Conservation (phyloP, 129 eudicot species). For the Artemisia annua region DNA sequence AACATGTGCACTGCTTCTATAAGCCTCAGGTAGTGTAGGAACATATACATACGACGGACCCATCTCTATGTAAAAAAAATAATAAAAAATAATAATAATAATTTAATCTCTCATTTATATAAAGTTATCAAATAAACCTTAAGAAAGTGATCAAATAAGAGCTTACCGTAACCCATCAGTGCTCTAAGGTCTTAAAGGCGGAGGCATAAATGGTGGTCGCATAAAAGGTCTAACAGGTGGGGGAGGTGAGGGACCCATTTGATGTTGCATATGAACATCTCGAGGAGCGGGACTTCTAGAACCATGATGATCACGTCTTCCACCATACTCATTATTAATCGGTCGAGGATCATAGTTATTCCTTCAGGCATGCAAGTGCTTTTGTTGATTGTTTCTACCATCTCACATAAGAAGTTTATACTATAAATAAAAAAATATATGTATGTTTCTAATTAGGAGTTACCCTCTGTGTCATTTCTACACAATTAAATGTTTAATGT, state of each 20-base stretch:
- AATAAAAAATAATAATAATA: no score
- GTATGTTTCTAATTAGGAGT: no score
- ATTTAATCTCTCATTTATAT: slow-evolving; percentile 3
- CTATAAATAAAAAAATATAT: no score
- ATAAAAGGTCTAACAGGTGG: slow-evolving; percentile 40
- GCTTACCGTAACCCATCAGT: slow-evolving; percentile 66
- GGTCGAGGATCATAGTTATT: slow-evolving; percentile 51
- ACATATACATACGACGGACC: slow-evolving; percentile 40
- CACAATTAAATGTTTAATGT: no score
- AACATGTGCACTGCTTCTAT: slow-evolving; percentile 35
- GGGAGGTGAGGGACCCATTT: slow-evolving; percentile 52
- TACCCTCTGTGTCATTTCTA: no score
- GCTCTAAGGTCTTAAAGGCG: slow-evolving; percentile 43
- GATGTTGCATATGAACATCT: slow-evolving; percentile 12
- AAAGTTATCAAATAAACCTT: background rate
- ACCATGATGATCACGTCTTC: slow-evolving; percentile 47
- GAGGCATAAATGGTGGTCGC: slow-evolving; percentile 47
- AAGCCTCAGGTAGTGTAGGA: slow-evolving; percentile 45
- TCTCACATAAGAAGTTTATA: no score
- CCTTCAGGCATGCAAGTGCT: slow-evolving; percentile 26
- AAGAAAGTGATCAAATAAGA: background rate
- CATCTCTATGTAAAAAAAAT: slow-evolving; percentile 37
- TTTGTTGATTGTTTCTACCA: no score
- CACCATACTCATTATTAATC: slow-evolving; percentile 42
- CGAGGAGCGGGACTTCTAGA: slow-evolving; percentile 18